Evolutionary conservation across 2,329 filamentous ascomycete species (phyloP).

Genomic region (Atkinsonella hypoxylon): DNA sequence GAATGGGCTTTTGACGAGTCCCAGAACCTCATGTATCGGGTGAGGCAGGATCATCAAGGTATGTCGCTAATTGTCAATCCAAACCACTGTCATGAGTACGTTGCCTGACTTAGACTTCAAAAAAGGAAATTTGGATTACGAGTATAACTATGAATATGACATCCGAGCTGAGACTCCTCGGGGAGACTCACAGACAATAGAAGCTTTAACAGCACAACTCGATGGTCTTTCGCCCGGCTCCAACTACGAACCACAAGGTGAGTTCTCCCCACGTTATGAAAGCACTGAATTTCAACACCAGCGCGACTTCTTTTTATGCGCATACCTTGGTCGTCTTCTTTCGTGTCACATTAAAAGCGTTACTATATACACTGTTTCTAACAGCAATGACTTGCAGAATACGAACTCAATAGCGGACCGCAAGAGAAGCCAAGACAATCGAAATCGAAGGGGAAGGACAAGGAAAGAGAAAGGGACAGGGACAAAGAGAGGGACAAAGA

Average conservation of each 20-base stretch:
- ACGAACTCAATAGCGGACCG: conserved; percentile 1
- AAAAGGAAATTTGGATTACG: conserved; percentile 3
- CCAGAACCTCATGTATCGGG: conserved; percentile 12
- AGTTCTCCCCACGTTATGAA: background rate
- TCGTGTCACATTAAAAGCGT: background rate
- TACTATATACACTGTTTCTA: background rate
- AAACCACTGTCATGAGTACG: background rate
- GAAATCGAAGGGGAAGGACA: conserved; percentile 1
- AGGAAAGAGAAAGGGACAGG: background rate
- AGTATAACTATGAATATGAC: conserved; percentile 1
- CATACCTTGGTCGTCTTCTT: background rate
- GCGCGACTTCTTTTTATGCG: background rate
- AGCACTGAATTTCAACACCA: background rate
- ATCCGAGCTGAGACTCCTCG: conserved; percentile 1
- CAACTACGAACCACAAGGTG: conserved; percentile 2
- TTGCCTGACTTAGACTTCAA: no score
- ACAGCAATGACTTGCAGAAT: background rate
- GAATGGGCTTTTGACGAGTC: conserved; percentile 15
- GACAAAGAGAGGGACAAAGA: background rate
- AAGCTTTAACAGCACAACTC: background rate
- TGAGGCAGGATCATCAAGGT: conserved; percentile 11
- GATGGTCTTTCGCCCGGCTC: conserved; percentile 2
- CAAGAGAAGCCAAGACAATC: background rate
- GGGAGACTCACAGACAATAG: conserved; percentile 1
- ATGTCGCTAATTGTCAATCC: background rate